These are phyloP conservation scores for Neurospora sp. DNA, from an alignment of 495 filamentous ascomycete genomes.

Conservation along the genomic window DNA sequence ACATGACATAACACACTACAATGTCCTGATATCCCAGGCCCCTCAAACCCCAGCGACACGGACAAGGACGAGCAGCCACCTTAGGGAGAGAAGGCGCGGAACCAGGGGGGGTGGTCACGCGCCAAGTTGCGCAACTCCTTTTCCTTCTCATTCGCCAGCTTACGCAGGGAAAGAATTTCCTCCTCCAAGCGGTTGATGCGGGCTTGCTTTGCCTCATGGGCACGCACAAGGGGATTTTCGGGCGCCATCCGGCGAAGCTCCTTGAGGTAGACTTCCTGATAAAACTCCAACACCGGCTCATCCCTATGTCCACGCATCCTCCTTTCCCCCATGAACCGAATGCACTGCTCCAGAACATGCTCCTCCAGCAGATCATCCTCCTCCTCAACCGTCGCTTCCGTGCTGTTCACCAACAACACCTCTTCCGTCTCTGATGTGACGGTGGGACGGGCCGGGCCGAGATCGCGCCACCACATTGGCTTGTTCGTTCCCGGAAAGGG, in stretches of 20 bases:
- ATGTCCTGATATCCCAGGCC: background rate
- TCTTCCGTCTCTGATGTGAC: background rate
- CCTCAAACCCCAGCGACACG: background rate
- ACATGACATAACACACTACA: background rate
- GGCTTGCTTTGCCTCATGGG: background rate
- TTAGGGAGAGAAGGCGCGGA: background rate
- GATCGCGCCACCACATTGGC: no score
- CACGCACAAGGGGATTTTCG: background rate
- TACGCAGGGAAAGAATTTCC: background rate
- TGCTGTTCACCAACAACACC: background rate
- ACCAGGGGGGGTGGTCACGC: background rate
- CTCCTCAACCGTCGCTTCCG: background rate
- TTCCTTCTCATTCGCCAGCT: background rate
- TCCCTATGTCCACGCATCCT: background rate
- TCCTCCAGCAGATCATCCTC: background rate
- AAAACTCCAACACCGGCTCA: background rate
- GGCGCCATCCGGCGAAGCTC: background rate
- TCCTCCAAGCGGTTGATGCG: background rate
- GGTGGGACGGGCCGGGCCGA: background rate
- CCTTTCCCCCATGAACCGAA: background rate
- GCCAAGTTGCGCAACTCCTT: background rate
- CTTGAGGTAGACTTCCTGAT: background rate
- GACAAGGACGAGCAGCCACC: background rate
- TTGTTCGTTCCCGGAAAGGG: no score
- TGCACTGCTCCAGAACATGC: background rate